Evolutionary conservation across 805 yeast species (phyloP), one percentile per base, ranked within the genome.

Genomic region (Yamadazyma laniorum): DNA sequence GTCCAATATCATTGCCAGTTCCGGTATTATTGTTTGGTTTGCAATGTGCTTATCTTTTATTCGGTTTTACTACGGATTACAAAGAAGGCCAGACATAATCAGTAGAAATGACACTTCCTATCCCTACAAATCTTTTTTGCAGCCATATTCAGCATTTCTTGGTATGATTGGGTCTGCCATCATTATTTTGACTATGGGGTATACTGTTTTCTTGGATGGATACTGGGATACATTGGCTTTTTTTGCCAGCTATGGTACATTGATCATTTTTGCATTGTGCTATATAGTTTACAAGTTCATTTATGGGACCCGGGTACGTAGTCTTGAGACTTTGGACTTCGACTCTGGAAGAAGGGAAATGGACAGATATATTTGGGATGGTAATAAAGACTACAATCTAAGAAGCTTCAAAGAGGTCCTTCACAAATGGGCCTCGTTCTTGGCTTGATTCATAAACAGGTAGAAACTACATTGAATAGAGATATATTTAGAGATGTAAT

Each of bases 281-380:
- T 83, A 74, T 49, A 13, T 68, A 21, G 74, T 77, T 1, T 81
- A 82, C 59, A 80, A 79, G 51, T 29, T 79, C 0, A 52, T 79
- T 12, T 74, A 79, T 42, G 77, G 86, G 7, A 80, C 90, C 1
- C 74, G 78, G 45, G 64, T 82, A 8, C 85, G 79, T 36, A 72
- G 85, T 34, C 61, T 85, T 32, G 90, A 84, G 48, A 82, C 85
- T 32, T 56, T 87, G 43, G 95, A 88, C 57, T 73, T 84, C 55
- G 95, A 88, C 57, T 75, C 87, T 0, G 95, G 95, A 2, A 67
- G 95, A 50, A 71, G 93, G 35, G 95, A 87, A 55, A 78, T 82
- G 62, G 96, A 88, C 59, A 67, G 88, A 34, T 76, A 76, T 45
- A 77, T 80, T 16, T 86, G 95, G 95, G 87, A 82, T 48, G 93